phyloP scores from a whole-genome alignment of 306 rosid genomes.

The Quercus variabilis region DNA sequence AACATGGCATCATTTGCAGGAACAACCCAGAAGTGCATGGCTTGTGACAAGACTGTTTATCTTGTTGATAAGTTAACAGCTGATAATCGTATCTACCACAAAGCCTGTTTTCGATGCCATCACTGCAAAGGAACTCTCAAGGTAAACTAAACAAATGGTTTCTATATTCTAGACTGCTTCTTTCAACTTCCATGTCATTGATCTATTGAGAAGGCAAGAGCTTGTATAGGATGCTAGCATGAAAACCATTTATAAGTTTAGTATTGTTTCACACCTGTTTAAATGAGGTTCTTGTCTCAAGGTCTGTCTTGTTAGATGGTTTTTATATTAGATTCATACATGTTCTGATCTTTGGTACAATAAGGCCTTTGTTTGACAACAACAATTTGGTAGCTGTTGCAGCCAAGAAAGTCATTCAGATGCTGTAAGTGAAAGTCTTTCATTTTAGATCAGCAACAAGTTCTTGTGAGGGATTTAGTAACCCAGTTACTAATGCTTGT shows the following conservation, averaged over 20 bases:
- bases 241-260: background rate
- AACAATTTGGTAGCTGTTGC: no score
- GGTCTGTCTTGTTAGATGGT: background rate
- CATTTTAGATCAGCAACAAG: background rate
- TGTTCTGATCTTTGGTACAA: no score
- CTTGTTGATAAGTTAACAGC: constrained; percentile 95
- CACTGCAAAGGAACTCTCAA: constrained; percentile 99
- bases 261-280: background rate
- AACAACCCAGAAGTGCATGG: constrained; percentile 99
- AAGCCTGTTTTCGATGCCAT: constrained; percentile 97
- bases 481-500: background rate
- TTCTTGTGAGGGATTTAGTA: background rate
- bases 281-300: background rate
- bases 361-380: no score
- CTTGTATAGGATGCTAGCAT: background rate
- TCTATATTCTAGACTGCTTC: background rate
- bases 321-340: no score
- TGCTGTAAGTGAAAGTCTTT: background rate
- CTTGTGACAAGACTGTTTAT: constrained; percentile 94
- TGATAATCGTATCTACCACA: constrained; percentile 87
- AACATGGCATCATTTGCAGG: constrained; percentile 98
- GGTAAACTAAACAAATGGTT: constrained; percentile 31
- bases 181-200: background rate
- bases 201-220: background rate
- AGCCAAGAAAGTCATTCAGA: background rate